Evolutionary conservation across 768 basidiomycete species (phyloP).

Genomic region (Auricularia auricula-judae): DNA sequence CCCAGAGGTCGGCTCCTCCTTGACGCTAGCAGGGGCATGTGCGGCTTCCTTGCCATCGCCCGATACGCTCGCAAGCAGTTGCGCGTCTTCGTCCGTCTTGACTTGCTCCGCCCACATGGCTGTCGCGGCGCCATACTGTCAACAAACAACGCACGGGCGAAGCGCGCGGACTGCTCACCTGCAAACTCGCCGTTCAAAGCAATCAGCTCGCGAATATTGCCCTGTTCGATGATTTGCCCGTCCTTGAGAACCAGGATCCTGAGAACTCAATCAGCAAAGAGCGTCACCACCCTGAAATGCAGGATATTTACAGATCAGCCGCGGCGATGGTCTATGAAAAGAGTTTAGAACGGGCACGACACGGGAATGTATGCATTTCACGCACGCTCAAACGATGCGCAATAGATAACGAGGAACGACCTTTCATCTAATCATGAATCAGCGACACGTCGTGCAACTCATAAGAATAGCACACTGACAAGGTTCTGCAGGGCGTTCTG

Average conservation of each 20-base stretch:
- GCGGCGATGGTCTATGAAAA: slow-evolving; percentile 38
- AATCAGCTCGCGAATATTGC: slow-evolving; percentile 68
- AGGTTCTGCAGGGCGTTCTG: slow-evolving; percentile 79
- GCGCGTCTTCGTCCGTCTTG: slow-evolving; percentile 45
- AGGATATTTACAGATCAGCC: slow-evolving; percentile 33
- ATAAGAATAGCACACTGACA: slow-evolving; percentile 19
- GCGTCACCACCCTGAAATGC: slow-evolving; percentile 12
- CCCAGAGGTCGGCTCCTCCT: slow-evolving; percentile 28
- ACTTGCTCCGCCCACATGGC: slow-evolving; percentile 85
- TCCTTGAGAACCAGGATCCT: slow-evolving; percentile 89
- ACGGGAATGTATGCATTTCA: slow-evolving; percentile 9
- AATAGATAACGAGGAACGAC: slow-evolving; percentile 65
- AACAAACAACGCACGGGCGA: not conserved
- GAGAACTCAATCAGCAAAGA: slow-evolving; percentile 40
- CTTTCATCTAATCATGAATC: slow-evolving; percentile 26
- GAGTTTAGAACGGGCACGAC: slow-evolving; percentile 2
- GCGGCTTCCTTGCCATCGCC: slow-evolving; percentile 5
- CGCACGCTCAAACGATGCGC: slow-evolving; percentile 69
- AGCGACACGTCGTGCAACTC: slow-evolving; percentile 1
- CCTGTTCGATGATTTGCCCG: slow-evolving; percentile 77
- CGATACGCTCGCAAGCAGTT: slow-evolving; percentile 11
- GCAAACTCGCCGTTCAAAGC: slow-evolving; percentile 64
- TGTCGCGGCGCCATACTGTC: not conserved
- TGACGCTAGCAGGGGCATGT: slow-evolving; percentile 22
- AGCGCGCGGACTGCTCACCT: not conserved